Base-by-base conservation (phyloP, 2,329 filamentous ascomycete genomes). In the Alternaria metachromatica region DNA sequence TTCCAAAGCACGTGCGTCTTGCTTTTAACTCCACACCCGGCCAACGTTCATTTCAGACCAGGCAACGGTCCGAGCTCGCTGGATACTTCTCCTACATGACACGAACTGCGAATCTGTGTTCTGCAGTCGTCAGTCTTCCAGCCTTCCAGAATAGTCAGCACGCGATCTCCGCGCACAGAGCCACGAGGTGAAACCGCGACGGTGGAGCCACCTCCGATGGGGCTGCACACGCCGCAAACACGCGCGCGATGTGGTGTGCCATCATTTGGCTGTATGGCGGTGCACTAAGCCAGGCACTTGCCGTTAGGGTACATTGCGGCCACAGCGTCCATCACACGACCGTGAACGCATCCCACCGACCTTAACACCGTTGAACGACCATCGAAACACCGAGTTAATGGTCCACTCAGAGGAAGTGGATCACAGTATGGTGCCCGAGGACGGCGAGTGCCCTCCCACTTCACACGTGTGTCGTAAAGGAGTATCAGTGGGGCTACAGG, bases 31-130 rank as follows among this genome's bases (percentile, higher is more conserved):
- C 54, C 54, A 56, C 49, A 53, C 30, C 49, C 49, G 49, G 49
- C 49, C 46, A 53, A 58, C 56, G 56, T 53, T 51, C 33, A 51
- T 23, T 58, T 28, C 30, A 44, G 56, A 53, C 28, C 46, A 43
- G 30, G 46, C 25, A 13, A 58, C 46, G 56, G 56, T 26, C 37
- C 56, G 46, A 23, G 45, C 49, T n/a, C 49, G 49, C 49, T 53
- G 33, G 49, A 53, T 58, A 26, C 21, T 51, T 53, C 23, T 51
- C 46, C 33, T 58, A 44, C 46, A 44, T 44, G 46, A 44, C 46
- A 51, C 46, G 46, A 43, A 48, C n/a, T 53, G 28, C 30, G 28
- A 23, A 23, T 53, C 49, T 53, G 33, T 53, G 49, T 43, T 51
- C 28, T 30, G 37, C 54, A 15, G 25, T 28, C 18, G 33, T 61